Evolutionary conservation across 2,329 filamentous ascomycete genomes (phyloP).

Genomic region (Colletotrichum orchidophilum): DNA sequence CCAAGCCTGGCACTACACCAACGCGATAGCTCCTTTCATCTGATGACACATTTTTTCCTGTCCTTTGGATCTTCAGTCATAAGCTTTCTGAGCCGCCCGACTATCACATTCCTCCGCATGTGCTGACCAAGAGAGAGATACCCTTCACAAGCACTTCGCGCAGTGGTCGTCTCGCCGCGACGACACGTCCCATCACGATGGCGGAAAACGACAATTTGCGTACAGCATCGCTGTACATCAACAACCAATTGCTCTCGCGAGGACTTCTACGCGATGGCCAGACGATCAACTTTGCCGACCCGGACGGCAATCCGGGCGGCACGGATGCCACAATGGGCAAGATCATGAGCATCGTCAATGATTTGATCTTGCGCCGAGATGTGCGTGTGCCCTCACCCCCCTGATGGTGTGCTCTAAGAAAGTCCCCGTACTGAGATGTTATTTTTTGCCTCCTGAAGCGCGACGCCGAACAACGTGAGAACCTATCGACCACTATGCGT

Average conservation of each 20-base stretch:
- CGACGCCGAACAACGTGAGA: constrained; percentile 89
- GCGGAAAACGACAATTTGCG: constrained; percentile 69
- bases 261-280: constrained; percentile 74
- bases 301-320: constrained; percentile 69
- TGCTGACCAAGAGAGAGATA: constrained; percentile 3
- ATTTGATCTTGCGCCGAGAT: constrained; percentile 89
- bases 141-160: neutral
- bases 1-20: constrained; percentile 8
- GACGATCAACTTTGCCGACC: constrained; percentile 83
- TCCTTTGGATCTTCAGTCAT: constrained; percentile 4
- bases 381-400: constrained; percentile 59
- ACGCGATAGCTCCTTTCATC: neutral
- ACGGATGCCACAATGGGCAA: constrained; percentile 78
- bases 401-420: neutral
- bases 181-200: constrained; percentile 48
- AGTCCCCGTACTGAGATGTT: constrained; percentile 16
- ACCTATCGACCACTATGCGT: constrained; percentile 80
- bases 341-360: constrained; percentile 93
- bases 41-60: constrained; percentile 7
- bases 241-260: constrained; percentile 74
- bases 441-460: constrained; percentile 62
- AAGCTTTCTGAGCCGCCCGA: neutral
- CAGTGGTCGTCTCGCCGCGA: constrained; percentile 5
- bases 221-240: constrained; percentile 76
- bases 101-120: constrained; percentile 8